phyloP scores from a whole-genome alignment of 768 basidiomycete genomes.

The Termitomyces sp. region DNA sequence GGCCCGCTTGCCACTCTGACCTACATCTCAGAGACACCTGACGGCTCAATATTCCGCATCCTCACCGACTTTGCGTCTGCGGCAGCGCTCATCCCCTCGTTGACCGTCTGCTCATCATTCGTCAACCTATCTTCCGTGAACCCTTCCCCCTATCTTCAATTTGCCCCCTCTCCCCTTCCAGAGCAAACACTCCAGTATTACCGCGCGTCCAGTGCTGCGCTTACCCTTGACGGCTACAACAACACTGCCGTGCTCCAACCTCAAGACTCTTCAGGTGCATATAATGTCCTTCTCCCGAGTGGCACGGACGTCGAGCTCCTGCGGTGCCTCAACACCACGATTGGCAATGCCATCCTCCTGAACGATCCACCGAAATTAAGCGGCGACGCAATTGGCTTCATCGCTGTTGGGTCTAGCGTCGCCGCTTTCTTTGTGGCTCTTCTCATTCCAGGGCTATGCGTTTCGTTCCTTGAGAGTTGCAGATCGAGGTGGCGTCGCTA shows the following conservation, averaged over 20 bases:
- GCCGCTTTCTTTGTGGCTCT: not conserved
- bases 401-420: not conserved
- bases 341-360: conserved; percentile 23
- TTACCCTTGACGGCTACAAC: conserved; percentile 59
- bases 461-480: too few species aligned
- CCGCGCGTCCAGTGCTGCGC: conserved; percentile 50
- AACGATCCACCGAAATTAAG: not conserved
- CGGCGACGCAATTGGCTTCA: too few species aligned
- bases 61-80: conserved; percentile 7
- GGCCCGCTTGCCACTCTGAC: conserved; percentile 4
- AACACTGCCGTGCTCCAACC: conserved; percentile 43
- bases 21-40: not conserved
- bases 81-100: not conserved
- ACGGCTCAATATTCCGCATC: conserved; percentile 7
- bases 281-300: conserved; percentile 29
- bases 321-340: conserved; percentile 49
- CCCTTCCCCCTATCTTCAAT: not conserved
- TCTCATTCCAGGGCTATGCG: not conserved
- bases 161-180: conserved; percentile 19
- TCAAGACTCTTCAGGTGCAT: conserved; percentile 25
- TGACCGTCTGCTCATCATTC: not conserved
- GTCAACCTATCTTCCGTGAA: not conserved
- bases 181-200: conserved; percentile 57
- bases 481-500: not conserved
- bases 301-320: conserved; percentile 38